phyloP scores from a whole-genome alignment of 768 basidiomycete genomes.

The Suillus weaverae region DNA sequence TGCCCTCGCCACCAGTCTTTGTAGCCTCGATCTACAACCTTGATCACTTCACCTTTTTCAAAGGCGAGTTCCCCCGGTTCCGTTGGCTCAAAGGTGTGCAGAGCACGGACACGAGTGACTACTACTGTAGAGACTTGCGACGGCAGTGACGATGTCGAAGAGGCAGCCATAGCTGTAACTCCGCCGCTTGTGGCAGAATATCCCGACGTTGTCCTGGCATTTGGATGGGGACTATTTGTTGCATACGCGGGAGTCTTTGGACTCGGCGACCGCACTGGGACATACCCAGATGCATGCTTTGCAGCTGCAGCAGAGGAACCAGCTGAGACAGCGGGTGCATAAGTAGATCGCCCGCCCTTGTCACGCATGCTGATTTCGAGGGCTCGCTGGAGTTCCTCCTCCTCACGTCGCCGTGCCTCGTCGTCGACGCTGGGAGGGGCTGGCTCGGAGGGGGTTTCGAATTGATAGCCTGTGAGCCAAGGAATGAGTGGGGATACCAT shows the following conservation, averaged over 20 bases:
- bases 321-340: conserved; percentile 40
- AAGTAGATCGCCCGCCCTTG: conserved; percentile 72
- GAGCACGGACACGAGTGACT: conserved; percentile 81
- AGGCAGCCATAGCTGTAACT: conserved; percentile 15
- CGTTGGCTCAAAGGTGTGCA: conserved; percentile 86
- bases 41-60: conserved; percentile 90
- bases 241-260: conserved; percentile 11
- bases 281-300: conserved; percentile 12
- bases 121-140: conserved; percentile 34
- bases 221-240: conserved; percentile 10
- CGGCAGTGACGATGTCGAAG: conserved; percentile 29
- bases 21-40: conserved; percentile 91
- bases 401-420: conserved; percentile 79
- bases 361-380: conserved; percentile 93
- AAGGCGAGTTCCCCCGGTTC: conserved; percentile 91
- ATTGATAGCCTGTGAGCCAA: conserved; percentile 60
- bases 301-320: conserved; percentile 36
- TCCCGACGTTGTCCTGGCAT: conserved; percentile 48
- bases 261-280: conserved; percentile 25
- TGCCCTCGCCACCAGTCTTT: conserved; percentile 98
- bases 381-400: conserved; percentile 91
- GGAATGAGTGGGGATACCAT: conserved; percentile 14
- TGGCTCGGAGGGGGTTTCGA: conserved; percentile 59
- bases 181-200: conserved; percentile 45
- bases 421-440: conserved; percentile 74